Evolutionary conservation across 352 stramenopile species (phyloP).

Genomic region (Salisapilia sapeloensis): DNA sequence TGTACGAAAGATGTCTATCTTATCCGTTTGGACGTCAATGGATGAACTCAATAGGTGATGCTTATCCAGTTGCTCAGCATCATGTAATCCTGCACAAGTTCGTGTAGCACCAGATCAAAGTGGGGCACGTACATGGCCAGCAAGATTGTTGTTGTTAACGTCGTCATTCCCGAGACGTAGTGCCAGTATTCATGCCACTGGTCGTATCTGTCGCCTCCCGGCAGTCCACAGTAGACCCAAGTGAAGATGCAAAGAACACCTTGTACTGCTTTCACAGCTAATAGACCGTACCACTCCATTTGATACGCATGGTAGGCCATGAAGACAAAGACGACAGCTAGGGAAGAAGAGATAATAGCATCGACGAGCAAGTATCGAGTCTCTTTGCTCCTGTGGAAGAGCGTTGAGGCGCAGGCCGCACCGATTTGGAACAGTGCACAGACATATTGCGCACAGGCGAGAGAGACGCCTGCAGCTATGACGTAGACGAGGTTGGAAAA

Average conservation of each 20-base stretch:
- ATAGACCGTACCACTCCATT: conserved; percentile 65
- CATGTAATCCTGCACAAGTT: conserved; percentile 44
- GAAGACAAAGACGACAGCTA: conserved; percentile 52
- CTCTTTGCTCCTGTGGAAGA: conserved; percentile 73
- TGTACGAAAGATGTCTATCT: too few species aligned
- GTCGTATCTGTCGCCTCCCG: conserved; percentile 53
- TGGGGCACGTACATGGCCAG: conserved; percentile 57
- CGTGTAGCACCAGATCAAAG: conserved; percentile 64
- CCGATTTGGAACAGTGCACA: conserved; percentile 53
- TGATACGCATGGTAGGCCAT: conserved; percentile 38
- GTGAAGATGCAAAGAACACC: conserved; percentile 45
- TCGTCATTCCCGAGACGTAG: conserved; percentile 64
- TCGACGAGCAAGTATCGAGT: conserved; percentile 68
- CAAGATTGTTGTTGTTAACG: conserved; percentile 55
- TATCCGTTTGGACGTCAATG: too few species aligned
- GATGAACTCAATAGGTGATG: too few species aligned
- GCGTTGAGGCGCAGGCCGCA: conserved; percentile 43
- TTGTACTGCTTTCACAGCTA: conserved; percentile 40
- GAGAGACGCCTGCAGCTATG: conserved; percentile 44
- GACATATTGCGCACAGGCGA: conserved; percentile 54
- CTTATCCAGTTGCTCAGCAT: conserved; percentile 27
- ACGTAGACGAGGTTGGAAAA: conserved; percentile 72
- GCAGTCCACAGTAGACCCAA: conserved; percentile 69
- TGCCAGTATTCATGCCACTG: conserved; percentile 71
- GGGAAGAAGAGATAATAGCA: conserved; percentile 54